phyloP scores from a whole-genome alignment of 1,284 basidiomycete genomes.

The Ceratobasidium sp. region DNA sequence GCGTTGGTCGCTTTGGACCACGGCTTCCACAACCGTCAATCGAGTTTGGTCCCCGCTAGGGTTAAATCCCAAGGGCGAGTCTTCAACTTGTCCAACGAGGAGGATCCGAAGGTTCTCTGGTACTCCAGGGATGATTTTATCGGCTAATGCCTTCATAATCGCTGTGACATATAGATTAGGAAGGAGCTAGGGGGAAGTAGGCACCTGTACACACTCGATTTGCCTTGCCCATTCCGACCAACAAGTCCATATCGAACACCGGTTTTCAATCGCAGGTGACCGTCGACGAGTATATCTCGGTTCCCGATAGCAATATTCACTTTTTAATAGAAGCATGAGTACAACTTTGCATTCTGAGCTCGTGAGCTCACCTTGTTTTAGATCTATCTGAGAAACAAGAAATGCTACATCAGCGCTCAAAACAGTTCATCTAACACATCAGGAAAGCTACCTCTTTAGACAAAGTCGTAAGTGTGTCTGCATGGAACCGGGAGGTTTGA shows the following conservation, averaged over 20 bases:
- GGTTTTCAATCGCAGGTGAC: slow-evolving; percentile 45
- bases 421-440: neutral
- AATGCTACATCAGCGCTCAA: neutral
- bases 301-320: slow-evolving; percentile 46
- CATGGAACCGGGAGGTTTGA: slow-evolving; percentile 46
- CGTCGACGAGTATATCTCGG: slow-evolving; percentile 46
- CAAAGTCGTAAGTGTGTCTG: slow-evolving; percentile 45
- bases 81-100: slow-evolving; percentile 63
- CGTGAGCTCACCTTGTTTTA: slow-evolving; percentile 40
- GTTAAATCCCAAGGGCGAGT: slow-evolving; percentile 50
- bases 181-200: neutral
- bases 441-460: slow-evolving; percentile 43
- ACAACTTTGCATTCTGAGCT: neutral
- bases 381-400: slow-evolving; percentile 43
- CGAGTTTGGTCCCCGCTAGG: slow-evolving; percentile 36
- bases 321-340: slow-evolving; percentile 14
- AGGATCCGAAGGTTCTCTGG: slow-evolving; percentile 63
- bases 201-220: slow-evolving; percentile 56
- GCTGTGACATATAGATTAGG: slow-evolving; percentile 48
- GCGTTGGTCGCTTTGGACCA: slow-evolving; percentile 55
- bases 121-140: slow-evolving; percentile 64
- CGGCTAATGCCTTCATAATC: slow-evolving; percentile 58
- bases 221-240: slow-evolving; percentile 66
- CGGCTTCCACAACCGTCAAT: slow-evolving; percentile 52
- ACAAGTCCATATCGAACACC: slow-evolving; percentile 45